Conservation (phyloP, 2,329 filamentous ascomycete genomes). For the Paraphaeosphaeria sporulosa region DNA sequence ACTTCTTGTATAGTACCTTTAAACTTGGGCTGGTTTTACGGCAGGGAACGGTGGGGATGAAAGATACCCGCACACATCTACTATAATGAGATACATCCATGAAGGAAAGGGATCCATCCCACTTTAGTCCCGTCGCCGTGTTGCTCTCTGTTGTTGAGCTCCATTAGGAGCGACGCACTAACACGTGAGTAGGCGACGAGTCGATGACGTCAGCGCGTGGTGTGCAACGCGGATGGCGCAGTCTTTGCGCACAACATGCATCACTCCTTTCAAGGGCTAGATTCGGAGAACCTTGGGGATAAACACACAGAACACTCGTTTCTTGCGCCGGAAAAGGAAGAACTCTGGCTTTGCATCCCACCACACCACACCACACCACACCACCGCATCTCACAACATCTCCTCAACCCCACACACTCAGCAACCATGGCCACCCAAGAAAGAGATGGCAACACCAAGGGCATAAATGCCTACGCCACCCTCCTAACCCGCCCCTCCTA, state of each 20-base stretch:
- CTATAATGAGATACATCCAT: constrained; percentile 8
- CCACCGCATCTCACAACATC: too few species aligned
- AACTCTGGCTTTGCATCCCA: too few species aligned
- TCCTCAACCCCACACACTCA: not conserved
- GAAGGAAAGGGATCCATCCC: not conserved
- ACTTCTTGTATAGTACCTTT: constrained; percentile 20
- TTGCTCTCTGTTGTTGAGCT: too few species aligned
- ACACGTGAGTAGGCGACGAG: constrained; percentile 13
- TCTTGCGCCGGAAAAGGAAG: not conserved
- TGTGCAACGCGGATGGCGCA: constrained; percentile 3
- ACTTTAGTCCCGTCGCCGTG: too few species aligned
- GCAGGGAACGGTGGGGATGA: constrained; percentile 11
- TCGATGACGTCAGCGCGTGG: constrained; percentile 17
- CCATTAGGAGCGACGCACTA: not conserved
- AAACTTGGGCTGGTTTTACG: not conserved
- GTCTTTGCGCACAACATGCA: constrained; percentile 9
- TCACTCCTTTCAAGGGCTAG: not conserved
- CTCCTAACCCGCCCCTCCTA: constrained; percentile 61
- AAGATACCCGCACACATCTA: constrained; percentile 16
- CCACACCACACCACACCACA: too few species aligned
- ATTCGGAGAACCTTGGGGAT: too few species aligned
- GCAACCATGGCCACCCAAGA: constrained; percentile 14
- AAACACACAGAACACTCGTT: not conserved
- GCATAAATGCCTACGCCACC: constrained; percentile 55
- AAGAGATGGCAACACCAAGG: constrained; percentile 4